phyloP scores from a whole-genome alignment of 306 rosid species.

The Trichosanthes truncata region DNA sequence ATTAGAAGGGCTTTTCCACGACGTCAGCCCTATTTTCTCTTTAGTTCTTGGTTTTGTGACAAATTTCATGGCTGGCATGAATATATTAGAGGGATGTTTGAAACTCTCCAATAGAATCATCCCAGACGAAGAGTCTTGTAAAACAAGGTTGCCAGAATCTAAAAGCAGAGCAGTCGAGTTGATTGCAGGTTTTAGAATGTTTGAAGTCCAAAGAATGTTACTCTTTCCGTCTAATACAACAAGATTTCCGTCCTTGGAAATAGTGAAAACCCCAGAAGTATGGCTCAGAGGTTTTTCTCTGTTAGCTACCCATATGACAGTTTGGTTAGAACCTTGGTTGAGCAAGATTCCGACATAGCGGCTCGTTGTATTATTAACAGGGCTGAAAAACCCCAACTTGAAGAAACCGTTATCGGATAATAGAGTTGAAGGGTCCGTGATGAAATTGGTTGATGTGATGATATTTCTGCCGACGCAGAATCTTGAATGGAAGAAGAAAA shows the following conservation, averaged over 20 bases:
- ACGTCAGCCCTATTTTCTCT: no score
- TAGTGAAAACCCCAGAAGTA: slow-evolving; percentile 7
- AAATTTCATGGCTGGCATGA: no score
- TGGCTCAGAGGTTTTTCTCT: slow-evolving; percentile 3
- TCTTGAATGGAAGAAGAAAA: background rate
- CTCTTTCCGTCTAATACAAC: slow-evolving; percentile 13
- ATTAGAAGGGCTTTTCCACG: no score
- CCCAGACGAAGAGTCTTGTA: no score
- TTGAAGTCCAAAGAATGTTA: slow-evolving; percentile 13
- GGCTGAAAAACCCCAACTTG: slow-evolving; percentile 16
- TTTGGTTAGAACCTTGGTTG: background rate
- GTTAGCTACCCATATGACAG: slow-evolving; percentile 12
- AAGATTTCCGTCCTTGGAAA: slow-evolving; percentile 5
- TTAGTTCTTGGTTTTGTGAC: no score
- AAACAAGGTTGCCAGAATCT: no score
- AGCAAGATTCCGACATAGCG: slow-evolving; percentile 17
- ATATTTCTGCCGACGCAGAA: background rate
- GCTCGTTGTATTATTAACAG: background rate
- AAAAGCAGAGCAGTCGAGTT: no score
- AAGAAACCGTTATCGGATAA: background rate
- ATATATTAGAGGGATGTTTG: no score
- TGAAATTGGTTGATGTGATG: background rate
- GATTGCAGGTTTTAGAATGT: no score
- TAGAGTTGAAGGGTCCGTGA: background rate
- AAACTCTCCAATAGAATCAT: no score